Evolutionary conservation across 2,329 filamentous ascomycete genomes (phyloP).

Genomic region (Nothophaeocryptopus gaeumannii): DNA sequence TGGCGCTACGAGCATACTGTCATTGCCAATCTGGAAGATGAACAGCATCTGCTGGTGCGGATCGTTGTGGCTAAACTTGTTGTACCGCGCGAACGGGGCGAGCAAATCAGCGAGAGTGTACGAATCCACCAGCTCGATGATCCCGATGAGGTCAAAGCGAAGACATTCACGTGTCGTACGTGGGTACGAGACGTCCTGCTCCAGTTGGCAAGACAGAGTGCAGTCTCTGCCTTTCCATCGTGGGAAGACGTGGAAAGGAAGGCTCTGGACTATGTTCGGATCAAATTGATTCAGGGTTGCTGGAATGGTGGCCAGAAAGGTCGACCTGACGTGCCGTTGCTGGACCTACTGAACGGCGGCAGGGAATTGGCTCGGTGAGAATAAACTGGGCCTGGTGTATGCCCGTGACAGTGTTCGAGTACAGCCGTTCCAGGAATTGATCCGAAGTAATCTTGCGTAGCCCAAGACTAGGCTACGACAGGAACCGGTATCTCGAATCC

Average conservation of each 20-base stretch:
- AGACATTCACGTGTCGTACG: conserved; percentile 11
- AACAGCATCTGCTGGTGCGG: conserved; percentile 10
- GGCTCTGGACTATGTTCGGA: conserved; percentile 16
- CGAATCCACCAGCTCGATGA: conserved; percentile 18
- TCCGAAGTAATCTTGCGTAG: too few species aligned
- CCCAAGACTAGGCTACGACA: too few species aligned
- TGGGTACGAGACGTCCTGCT: conserved; percentile 15
- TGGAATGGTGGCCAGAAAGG: too few species aligned
- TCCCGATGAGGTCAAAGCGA: too few species aligned
- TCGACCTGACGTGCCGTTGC: too few species aligned
- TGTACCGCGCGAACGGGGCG: background rate
- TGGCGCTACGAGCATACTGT: conserved; percentile 17
- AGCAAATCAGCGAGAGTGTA: conserved; percentile 7
- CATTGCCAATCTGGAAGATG: conserved; percentile 3
- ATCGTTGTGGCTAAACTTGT: conserved; percentile 17
- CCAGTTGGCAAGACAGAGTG: conserved; percentile 1
- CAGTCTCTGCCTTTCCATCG: background rate
- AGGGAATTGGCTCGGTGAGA: too few species aligned
- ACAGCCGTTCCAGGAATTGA: too few species aligned
- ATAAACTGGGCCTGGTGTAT: too few species aligned
- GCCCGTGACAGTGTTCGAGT: too few species aligned
- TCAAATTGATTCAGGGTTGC: too few species aligned
- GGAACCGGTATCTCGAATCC: too few species aligned
- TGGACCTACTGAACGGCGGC: too few species aligned
- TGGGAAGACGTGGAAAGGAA: conserved; percentile 12